Percentiles rank a stretch among this genome's conserved stretches.
phyloP scores from a whole-genome alignment of 306 rosid genomes.

The Trifolium dubium region DNA sequence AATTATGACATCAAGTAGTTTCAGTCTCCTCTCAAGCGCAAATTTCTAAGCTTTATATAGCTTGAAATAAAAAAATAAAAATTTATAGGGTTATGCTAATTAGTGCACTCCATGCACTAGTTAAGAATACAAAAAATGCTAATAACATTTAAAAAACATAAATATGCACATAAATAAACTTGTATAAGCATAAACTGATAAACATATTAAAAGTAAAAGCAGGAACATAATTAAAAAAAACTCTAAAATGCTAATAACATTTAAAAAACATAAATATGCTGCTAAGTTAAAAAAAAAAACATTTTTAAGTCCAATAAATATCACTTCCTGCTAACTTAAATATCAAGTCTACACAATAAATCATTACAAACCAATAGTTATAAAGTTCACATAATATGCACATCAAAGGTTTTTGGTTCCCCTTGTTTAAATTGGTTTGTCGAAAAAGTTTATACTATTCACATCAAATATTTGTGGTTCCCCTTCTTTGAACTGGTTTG shows the following conservation, averaged over 20 bases:
- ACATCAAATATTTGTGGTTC: conserved; percentile 46
- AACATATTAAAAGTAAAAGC: neutral
- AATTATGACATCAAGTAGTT: too few species aligned
- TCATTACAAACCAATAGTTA: conserved; percentile 41
- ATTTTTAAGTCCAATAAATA: conserved; percentile 34
- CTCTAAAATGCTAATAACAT: neutral
- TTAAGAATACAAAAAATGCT: too few species aligned
- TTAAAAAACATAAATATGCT: neutral
- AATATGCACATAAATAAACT: neutral
- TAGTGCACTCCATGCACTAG: too few species aligned
- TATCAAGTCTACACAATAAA: conserved; percentile 44
- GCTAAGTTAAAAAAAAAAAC: conserved; percentile 13
- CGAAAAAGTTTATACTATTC: conserved; percentile 43
- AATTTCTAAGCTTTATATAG: too few species aligned
- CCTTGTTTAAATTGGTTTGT: conserved; percentile 81
- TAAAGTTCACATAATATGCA: conserved; percentile 24
- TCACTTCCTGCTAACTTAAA: conserved; percentile 36
- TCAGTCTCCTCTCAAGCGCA: too few species aligned
- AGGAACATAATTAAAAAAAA: neutral
- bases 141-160: neutral
- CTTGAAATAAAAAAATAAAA: too few species aligned
- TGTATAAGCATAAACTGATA: neutral
- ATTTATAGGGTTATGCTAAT: too few species aligned
- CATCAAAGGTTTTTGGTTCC: conserved; percentile 50
- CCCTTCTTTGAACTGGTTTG: conserved; percentile 87